Conservation (phyloP, 73 alveolate genomes). For the Paramecium sonneborni region DNA sequence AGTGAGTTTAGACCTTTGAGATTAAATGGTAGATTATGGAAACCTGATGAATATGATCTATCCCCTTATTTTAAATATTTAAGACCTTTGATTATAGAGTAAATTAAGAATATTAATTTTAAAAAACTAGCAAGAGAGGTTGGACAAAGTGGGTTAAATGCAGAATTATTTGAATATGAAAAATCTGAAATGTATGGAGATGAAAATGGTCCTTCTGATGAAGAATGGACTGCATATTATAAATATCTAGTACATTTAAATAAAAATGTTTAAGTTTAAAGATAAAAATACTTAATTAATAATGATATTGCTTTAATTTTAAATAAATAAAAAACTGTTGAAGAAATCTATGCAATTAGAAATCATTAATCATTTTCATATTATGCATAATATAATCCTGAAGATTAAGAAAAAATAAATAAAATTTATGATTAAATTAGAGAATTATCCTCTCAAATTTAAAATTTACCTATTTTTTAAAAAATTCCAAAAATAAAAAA, state of each 20-base stretch:
- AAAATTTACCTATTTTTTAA: background rate
- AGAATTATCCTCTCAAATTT: background rate
- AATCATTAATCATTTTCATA: background rate
- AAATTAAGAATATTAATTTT: background rate
- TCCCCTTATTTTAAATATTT: background rate
- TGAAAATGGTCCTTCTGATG: background rate
- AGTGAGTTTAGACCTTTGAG: background rate
- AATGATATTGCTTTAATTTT: background rate
- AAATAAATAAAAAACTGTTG: background rate
- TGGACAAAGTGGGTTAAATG: background rate
- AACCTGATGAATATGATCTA: background rate
- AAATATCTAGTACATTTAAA: conserved; percentile 33
- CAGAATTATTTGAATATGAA: background rate
- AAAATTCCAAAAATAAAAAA: conserved; percentile 21
- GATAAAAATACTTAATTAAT: background rate
- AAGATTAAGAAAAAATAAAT: background rate
- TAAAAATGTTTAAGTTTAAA: background rate
- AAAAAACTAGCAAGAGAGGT: conserved; percentile 30
- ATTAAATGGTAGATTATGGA: conserved; percentile 32
- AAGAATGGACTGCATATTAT: conserved; percentile 27
- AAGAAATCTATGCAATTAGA: background rate
- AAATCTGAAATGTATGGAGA: background rate
- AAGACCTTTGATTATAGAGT: background rate
- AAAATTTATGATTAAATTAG: background rate
- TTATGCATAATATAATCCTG: background rate